Base-by-base conservation (phyloP, 1,139 yeast genomes). In the Candida tropicalis region DNA sequence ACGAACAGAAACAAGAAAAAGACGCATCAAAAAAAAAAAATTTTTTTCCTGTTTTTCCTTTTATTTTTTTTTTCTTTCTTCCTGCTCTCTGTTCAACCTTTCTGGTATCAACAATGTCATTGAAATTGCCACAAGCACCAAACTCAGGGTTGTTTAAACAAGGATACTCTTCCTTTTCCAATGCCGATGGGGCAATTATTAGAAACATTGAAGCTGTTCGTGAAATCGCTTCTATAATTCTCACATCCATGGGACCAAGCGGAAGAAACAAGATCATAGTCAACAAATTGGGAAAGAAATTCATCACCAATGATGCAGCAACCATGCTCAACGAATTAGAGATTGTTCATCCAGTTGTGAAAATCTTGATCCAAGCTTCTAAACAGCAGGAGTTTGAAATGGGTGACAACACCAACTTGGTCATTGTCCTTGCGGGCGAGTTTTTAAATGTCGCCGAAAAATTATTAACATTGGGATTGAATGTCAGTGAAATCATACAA, bases 341-440 rank as follows among this genome's bases (percentile, higher is more conserved):
- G 54, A 88, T 95, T 51, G 93, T 93, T 38, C 99, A 93, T 63
- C 99, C 99, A 6, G 98, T 97, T 1, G 99, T 95, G 16, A 93
- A 93, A 66, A 82, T 93, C 38, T 79, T 93, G 52, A 95, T 93
- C 46, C 89, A 90, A 97, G 97, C 98, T 18, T 83, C 96, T 16
- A 89, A 91, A 61, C 99, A 93, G 70, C 99, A 93, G 68, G 97
- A 93, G 63, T 79, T 84, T 55, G 99, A 93, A 54, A 70, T 74
- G 77, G 79, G 79, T 34, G 79, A 74, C 56, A 68, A 67, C 56
- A 72, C 78, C 45, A 74, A 73, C 56, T 63, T 73, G 53, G 79
- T 74, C 27, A 71, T 74, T 38, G 61, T 72, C 15, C 69, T 93
- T 53, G 97, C 98, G n/a, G 97, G 97, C 39, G 97, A 91, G 63